Percentiles rank a stretch among this genome's conserved stretches.
These are phyloP conservation scores for Coemansia sp. DNA, from an alignment of 192 early-diverging fungal genomes.

Conservation along the genomic window DNA sequence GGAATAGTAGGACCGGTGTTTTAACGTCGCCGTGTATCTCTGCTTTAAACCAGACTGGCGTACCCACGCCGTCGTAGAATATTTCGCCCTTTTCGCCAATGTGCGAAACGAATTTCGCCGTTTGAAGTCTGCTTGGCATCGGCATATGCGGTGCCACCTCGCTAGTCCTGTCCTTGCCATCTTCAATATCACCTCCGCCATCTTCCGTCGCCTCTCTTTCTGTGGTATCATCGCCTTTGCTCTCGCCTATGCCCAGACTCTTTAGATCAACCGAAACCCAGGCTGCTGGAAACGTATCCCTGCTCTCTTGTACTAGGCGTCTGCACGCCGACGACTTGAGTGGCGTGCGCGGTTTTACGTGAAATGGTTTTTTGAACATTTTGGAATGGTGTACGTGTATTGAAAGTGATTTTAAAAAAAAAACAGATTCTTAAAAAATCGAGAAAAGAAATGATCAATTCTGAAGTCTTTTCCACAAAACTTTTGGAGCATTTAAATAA, in stretches of 20 bases:
- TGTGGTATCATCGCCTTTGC: slow-evolving; percentile 36
- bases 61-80: slow-evolving; percentile 57
- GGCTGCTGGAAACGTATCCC: slow-evolving; percentile 46
- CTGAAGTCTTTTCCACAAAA: too few species aligned
- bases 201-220: slow-evolving; percentile 33
- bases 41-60: slow-evolving; percentile 67
- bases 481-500: too few species aligned
- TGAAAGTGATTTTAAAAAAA: slow-evolving; percentile 1
- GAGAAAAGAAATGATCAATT: too few species aligned
- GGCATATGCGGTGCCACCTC: not conserved
- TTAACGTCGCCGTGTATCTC: slow-evolving; percentile 27
- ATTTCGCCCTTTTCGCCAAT: slow-evolving; percentile 61
- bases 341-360: slow-evolving; percentile 66
- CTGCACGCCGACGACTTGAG: slow-evolving; percentile 68
- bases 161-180: not conserved
- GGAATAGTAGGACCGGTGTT: slow-evolving; percentile 50
- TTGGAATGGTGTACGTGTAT: not conserved
- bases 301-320: slow-evolving; percentile 62
- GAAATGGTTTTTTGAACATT: slow-evolving; percentile 78
- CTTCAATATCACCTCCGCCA: slow-evolving; percentile 12
- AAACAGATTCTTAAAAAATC: not conserved
- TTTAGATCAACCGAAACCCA: slow-evolving; percentile 15
- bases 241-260: slow-evolving; percentile 3
- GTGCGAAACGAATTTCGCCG: slow-evolving; percentile 66
- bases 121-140: slow-evolving; percentile 59